A percentile compares a stretch with the other conserved stretches of the same genome.
These are phyloP conservation scores for Bacidia rubella DNA, from an alignment of 495 filamentous ascomycete genomes.

Conservation along the genomic window DNA sequence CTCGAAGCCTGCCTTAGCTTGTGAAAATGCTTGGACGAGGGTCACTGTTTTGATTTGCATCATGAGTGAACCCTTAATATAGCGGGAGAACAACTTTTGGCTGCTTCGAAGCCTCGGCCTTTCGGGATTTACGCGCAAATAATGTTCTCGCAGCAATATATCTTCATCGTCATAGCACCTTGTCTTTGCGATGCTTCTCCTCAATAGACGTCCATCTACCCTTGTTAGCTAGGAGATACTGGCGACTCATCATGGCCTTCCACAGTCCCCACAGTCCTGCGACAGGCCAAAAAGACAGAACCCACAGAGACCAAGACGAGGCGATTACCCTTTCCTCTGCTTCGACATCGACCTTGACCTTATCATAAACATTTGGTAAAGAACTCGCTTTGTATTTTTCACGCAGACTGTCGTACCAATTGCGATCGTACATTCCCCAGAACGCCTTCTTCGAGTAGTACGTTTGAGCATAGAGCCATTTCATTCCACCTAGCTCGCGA, in stretches of 20 bases:
- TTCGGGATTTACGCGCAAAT: too few species aligned
- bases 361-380: conserved; percentile 40
- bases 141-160: not conserved
- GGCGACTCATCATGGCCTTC: conserved; percentile 40
- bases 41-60: too few species aligned
- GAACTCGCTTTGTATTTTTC: conserved; percentile 34
- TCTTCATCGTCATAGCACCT: not conserved
- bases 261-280: conserved; percentile 42
- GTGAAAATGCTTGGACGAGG: too few species aligned
- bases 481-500: conserved; percentile 48
- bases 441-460: conserved; percentile 43
- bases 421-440: conserved; percentile 37
- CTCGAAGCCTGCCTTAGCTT: too few species aligned
- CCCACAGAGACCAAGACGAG: conserved; percentile 13
- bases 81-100: too few species aligned
- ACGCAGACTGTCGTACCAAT: conserved; percentile 35
- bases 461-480: conserved; percentile 45
- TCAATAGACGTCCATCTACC: conserved; percentile 36
- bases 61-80: too few species aligned
- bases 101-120: too few species aligned
- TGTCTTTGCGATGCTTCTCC: conserved; percentile 1
- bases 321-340: conserved; percentile 16
- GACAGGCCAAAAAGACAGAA: conserved; percentile 28
- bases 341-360: conserved; percentile 29
- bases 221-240: conserved; percentile 39